Percentiles rank a stretch among this genome's conserved stretches.
Conservation (phyloP, 2,329 filamentous ascomycete species). For the Dactylellina cionopaga region DNA sequence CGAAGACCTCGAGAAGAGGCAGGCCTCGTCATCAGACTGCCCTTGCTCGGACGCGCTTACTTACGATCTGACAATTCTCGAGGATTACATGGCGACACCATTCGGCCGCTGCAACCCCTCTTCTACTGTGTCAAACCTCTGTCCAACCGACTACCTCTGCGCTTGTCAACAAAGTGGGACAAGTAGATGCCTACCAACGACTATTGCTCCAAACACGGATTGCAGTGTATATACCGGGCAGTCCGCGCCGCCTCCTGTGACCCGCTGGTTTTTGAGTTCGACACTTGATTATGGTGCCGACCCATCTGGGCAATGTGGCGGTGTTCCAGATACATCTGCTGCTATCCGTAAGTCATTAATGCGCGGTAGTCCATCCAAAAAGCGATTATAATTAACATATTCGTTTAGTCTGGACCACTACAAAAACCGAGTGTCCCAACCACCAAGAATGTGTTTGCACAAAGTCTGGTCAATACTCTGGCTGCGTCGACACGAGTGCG, state of each 20-base stretch:
- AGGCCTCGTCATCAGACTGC: too few relatives aligned
- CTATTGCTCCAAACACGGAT: background rate
- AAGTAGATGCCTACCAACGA: conserved; percentile 36
- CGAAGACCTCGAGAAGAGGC: too few relatives aligned
- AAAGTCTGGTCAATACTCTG: conserved; percentile 10
- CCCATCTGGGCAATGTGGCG: conserved; percentile 46
- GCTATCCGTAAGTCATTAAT: conserved; percentile 20
- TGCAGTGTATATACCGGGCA: conserved; percentile 21
- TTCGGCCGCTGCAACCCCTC: conserved; percentile 7
- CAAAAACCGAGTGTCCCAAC: conserved; percentile 26
- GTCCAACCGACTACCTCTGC: conserved; percentile 35
- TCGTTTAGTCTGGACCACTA: conserved; percentile 17
- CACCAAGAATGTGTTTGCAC: conserved; percentile 34
- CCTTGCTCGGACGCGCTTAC: conserved; percentile 4
- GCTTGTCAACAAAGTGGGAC: conserved; percentile 9
- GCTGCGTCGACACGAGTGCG: conserved; percentile 18
- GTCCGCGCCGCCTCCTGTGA: background rate
- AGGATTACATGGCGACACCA: conserved; percentile 45
- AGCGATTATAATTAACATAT: background rate
- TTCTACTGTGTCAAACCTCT: conserved; percentile 18
- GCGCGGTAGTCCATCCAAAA: background rate
- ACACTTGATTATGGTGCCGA: conserved; percentile 22
- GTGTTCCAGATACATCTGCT: background rate
- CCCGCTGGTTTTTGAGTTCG: conserved; percentile 23
- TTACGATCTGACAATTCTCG: conserved; percentile 10